phyloP scores from a whole-genome alignment of 768 basidiomycete genomes.

The Galerina marginata region DNA sequence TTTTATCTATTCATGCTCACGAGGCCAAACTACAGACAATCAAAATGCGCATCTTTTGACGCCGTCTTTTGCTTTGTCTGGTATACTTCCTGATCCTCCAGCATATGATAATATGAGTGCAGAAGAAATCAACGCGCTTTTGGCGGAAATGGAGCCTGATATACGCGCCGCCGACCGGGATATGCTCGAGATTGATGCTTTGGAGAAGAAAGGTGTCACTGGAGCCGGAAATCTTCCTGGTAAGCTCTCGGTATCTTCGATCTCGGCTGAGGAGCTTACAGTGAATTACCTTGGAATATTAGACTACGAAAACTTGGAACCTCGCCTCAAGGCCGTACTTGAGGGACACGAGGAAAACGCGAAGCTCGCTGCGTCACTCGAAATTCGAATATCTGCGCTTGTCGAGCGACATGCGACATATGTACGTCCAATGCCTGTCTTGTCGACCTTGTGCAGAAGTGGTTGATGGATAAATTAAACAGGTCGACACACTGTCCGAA shows the following conservation, averaged over 20 bases:
- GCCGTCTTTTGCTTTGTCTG: slow-evolving; percentile 78
- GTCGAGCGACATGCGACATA: slow-evolving; percentile 75
- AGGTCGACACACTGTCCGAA: slow-evolving; percentile 85
- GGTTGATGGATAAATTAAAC: neutral
- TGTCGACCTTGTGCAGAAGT: slow-evolving; percentile 1
- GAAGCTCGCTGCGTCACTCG: slow-evolving; percentile 60
- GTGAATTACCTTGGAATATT: neutral
- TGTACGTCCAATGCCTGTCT: slow-evolving; percentile 43
- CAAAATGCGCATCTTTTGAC: slow-evolving; percentile 77
- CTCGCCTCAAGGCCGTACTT: slow-evolving; percentile 68
- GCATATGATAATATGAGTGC: slow-evolving; percentile 69
- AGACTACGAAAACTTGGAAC: slow-evolving; percentile 70
- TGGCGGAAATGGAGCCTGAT: slow-evolving; percentile 83
- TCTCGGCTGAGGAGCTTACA: neutral
- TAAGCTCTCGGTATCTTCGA: slow-evolving; percentile 28
- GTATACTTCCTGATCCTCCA: slow-evolving; percentile 54
- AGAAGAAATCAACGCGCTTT: slow-evolving; percentile 70
- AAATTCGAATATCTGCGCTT: slow-evolving; percentile 65
- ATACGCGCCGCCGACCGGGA: slow-evolving; percentile 84
- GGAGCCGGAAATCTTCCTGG: slow-evolving; percentile 75
- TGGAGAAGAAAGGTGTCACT: slow-evolving; percentile 74
- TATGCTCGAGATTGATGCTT: slow-evolving; percentile 73
- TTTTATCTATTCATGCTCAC: neutral
- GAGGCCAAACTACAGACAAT: slow-evolving; percentile 55
- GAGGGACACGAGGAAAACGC: slow-evolving; percentile 65